These are phyloP conservation scores for Sabuloglossum arenarium DNA, from an alignment of 495 filamentous ascomycete species.

Conservation along the genomic window DNA sequence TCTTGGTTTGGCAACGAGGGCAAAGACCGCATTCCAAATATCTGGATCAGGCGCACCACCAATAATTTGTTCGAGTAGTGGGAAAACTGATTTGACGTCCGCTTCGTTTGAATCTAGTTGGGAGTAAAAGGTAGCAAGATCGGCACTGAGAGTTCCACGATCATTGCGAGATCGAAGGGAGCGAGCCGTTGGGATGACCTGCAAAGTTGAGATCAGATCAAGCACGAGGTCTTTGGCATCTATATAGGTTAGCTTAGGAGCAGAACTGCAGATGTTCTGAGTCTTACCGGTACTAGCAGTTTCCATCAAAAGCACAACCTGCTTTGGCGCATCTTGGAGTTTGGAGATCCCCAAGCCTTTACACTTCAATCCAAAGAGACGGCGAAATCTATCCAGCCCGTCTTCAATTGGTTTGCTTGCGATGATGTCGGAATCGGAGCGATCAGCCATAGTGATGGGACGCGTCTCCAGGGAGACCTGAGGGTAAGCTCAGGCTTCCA, in stretches of 20 bases:
- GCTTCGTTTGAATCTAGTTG: conserved; percentile 7
- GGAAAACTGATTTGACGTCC: conserved; percentile 8
- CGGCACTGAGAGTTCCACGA: conserved; percentile 7
- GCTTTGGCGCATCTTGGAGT: not conserved
- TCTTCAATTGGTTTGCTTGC: not conserved
- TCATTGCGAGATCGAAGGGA: conserved; percentile 10
- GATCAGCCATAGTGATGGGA: too few relatives aligned
- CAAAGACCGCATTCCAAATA: conserved; percentile 10
- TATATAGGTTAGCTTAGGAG: conserved; percentile 6
- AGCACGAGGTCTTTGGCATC: conserved; percentile 9
- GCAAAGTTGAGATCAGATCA: conserved; percentile 9
- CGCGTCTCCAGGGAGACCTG: too few relatives aligned
- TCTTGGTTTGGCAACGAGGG: conserved; percentile 9
- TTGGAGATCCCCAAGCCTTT: not conserved
- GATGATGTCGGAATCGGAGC: too few relatives aligned
- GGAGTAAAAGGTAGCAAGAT: conserved; percentile 9
- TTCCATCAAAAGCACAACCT: not conserved
- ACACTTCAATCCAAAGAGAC: not conserved
- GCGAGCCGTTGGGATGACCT: conserved; percentile 8
- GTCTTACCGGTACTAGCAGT: not conserved
- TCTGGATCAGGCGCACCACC: conserved; percentile 9
- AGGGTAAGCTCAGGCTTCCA: too few relatives aligned
- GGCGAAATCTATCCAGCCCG: not conserved
- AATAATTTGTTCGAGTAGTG: conserved; percentile 11
- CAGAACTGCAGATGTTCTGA: not conserved